phyloP scores from a whole-genome alignment of 108 stramenopile species.

The Asterionellopsis glacialis region DNA sequence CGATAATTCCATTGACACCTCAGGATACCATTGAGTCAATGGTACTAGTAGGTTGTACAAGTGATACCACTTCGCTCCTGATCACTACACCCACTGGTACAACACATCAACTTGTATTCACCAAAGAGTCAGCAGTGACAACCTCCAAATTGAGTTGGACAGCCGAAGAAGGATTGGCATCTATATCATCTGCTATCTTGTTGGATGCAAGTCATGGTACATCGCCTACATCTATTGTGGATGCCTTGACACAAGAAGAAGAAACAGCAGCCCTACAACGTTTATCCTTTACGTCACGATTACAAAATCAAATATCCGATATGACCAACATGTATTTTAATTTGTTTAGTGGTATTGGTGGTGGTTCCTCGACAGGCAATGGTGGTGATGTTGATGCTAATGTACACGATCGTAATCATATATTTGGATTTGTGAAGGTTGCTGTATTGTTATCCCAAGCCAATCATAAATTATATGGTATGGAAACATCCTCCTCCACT shows the following conservation, averaged over 20 bases:
- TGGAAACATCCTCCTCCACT: conserved; percentile 41
- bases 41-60: conserved; percentile 33
- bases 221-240: neutral
- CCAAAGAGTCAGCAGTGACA: neutral
- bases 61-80: conserved; percentile 27
- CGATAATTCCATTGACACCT: neutral
- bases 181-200: conserved; percentile 53
- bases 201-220: conserved; percentile 71
- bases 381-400: too few relatives aligned
- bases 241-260: conserved; percentile 29
- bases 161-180: conserved; percentile 66
- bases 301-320: conserved; percentile 11
- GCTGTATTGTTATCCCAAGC: conserved; percentile 59
- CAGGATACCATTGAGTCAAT: neutral
- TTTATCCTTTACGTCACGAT: conserved; percentile 45
- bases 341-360: too few relatives aligned
- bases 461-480: conserved; percentile 55
- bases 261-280: conserved; percentile 43
- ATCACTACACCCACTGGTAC: conserved; percentile 47
- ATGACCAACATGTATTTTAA: neutral
- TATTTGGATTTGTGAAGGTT: conserved; percentile 82
- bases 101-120: conserved; percentile 33
- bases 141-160: conserved; percentile 44
- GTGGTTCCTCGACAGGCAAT: conserved; percentile 12
- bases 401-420: conserved; percentile 44